These are phyloP conservation scores for Neocatenulostroma microsporum DNA, from an alignment of 2,329 filamentous ascomycete genomes.

Conservation along the genomic window DNA sequence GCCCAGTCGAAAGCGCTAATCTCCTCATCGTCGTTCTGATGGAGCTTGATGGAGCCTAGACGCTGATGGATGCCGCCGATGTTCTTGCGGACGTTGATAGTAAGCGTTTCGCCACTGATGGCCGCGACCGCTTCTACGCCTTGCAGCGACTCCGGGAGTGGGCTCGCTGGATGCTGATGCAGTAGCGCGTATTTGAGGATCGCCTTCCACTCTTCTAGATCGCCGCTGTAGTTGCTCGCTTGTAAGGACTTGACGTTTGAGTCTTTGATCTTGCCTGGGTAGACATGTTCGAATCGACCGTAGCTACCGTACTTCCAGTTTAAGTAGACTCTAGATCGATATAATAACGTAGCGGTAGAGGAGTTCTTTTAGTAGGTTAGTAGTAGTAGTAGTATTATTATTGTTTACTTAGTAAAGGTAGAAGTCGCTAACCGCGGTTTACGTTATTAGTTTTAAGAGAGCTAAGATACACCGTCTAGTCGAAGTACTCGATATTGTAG, in stretches of 20 bases:
- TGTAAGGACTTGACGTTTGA: conserved; percentile 47
- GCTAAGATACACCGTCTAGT: no score
- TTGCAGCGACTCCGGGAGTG: conserved; percentile 41
- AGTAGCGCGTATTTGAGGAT: conserved; percentile 54
- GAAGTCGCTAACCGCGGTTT: no score
- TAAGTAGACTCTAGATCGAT: no score
- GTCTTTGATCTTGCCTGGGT: conserved; percentile 54
- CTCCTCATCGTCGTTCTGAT: conserved; percentile 49
- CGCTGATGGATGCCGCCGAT: conserved; percentile 64
- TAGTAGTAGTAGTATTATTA: no score
- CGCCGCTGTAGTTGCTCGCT: conserved; percentile 47
- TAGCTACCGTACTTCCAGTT: no score
- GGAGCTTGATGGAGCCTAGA: conserved; percentile 57
- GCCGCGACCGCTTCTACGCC: conserved; percentile 54
- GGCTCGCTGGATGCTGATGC: conserved; percentile 33
- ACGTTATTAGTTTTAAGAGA: no score
- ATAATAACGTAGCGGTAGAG: no score
- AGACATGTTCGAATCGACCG: conserved; percentile 57
- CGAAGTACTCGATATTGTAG: no score
- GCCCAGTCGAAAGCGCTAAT: conserved; percentile 67
- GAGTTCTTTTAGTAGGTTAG: no score
- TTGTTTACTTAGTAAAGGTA: no score
- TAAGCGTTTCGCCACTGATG: conserved; percentile 44
- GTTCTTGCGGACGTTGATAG: conserved; percentile 57
- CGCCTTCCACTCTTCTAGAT: conserved; percentile 58